Evolutionary conservation across 257 asterid genomes (phyloP).

Genomic region (Cordia subcordata): DNA sequence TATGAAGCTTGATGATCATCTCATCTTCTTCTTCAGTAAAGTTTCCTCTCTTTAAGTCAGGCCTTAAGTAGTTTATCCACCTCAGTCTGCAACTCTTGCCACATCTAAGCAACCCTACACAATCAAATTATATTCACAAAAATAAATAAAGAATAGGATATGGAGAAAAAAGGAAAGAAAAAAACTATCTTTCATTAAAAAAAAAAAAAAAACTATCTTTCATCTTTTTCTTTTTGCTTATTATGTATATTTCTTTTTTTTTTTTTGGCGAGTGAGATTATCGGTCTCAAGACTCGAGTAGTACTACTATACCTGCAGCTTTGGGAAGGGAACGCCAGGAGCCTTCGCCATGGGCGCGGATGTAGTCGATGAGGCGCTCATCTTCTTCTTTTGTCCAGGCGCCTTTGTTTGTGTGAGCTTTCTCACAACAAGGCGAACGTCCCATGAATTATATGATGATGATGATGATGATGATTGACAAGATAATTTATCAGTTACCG

Average conservation of each 20-base stretch:
- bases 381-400: slow-evolving; percentile 99
- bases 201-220: too few species aligned
- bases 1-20: slow-evolving; percentile 74
- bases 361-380: slow-evolving; percentile 67
- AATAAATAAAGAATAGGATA: not conserved
- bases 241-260: too few species aligned
- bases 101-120: slow-evolving; percentile 71
- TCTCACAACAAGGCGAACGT: slow-evolving; percentile 96
- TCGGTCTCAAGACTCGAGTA: too few species aligned
- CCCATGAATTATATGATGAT: slow-evolving; percentile 74
- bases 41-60: slow-evolving; percentile 89
- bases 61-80: slow-evolving; percentile 90
- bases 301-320: slow-evolving; percentile 93
- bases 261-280: too few species aligned
- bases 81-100: slow-evolving; percentile 95
- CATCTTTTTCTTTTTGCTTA: too few species aligned
- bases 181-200: too few species aligned
- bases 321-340: slow-evolving; percentile 98
- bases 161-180: too few species aligned
- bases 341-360: slow-evolving; percentile 87
- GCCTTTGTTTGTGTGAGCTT: slow-evolving; percentile 92
- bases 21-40: slow-evolving; percentile 86
- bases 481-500: too few species aligned
- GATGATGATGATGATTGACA: too few species aligned
- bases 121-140: not conserved